phyloP scores from a whole-genome alignment of 805 yeast genomes.

The Teunomyces aglyptinius region DNA sequence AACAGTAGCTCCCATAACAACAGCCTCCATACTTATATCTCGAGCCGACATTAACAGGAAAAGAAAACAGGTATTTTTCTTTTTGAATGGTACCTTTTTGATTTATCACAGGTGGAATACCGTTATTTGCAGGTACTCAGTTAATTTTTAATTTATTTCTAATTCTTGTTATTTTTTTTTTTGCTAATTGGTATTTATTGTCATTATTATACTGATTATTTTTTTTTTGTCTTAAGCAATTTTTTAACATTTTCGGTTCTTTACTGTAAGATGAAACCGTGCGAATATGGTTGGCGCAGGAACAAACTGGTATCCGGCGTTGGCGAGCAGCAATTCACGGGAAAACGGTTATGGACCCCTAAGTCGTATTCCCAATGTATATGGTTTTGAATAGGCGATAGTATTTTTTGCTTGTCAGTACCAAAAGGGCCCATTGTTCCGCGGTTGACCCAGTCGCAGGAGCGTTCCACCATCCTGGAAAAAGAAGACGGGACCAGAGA shows the following conservation, averaged over 20 bases:
- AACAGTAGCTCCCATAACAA: not conserved
- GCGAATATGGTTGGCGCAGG: not conserved
- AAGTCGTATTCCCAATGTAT: not conserved
- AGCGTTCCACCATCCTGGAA: no score
- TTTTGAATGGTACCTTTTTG: not conserved
- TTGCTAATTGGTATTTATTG: not conserved
- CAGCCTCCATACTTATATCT: constrained; percentile 2
- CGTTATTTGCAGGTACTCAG: not conserved
- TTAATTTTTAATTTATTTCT: no score
- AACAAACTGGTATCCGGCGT: not conserved
- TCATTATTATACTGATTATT: not conserved
- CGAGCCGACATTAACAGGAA: not conserved
- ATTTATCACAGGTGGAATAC: not conserved
- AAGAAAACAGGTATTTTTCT: not conserved
- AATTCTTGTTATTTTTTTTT: not conserved
- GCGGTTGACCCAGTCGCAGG: no score
- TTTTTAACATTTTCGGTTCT: not conserved
- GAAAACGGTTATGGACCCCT: not conserved
- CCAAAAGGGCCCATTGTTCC: no score
- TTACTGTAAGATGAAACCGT: not conserved
- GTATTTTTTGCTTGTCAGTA: no score
- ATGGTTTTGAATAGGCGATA: not conserved
- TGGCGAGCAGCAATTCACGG: not conserved
- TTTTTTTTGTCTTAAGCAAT: not conserved
- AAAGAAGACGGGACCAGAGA: no score